phyloP scores from a whole-genome alignment of 495 filamentous ascomycete genomes.

The Cudoniella acicularis region DNA sequence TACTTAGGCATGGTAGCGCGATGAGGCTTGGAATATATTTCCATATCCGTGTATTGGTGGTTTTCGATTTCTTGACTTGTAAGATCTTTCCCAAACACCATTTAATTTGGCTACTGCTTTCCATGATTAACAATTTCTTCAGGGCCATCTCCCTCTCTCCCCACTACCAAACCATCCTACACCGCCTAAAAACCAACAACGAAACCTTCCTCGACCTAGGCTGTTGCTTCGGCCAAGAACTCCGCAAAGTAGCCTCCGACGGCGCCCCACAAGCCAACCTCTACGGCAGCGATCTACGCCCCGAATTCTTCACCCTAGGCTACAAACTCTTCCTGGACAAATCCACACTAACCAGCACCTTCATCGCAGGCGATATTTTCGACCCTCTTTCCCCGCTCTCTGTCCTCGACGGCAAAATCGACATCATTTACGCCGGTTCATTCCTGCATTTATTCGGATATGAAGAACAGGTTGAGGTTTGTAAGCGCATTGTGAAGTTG shows the following conservation, averaged over 20 bases:
- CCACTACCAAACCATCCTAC: slow-evolving; percentile 10
- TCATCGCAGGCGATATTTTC: slow-evolving; percentile 21
- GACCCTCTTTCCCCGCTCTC: slow-evolving; percentile 17
- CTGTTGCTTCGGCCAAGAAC: slow-evolving; percentile 41
- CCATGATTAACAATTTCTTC: no score
- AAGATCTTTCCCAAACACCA: no score
- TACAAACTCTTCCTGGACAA: slow-evolving; percentile 36
- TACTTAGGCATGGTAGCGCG: slow-evolving; percentile 7
- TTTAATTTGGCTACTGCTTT: no score
- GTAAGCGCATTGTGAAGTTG: slow-evolving; percentile 29
- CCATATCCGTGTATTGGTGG: slow-evolving; percentile 17
- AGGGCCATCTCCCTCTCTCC: slow-evolving; percentile 1
- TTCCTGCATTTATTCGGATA: slow-evolving; percentile 37
- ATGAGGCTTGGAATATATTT: slow-evolving; percentile 10
- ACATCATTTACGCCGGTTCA: slow-evolving; percentile 24
- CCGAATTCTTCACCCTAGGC: slow-evolving; percentile 46
- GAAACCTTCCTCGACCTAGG: slow-evolving; percentile 35
- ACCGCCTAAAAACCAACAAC: slow-evolving; percentile 11
- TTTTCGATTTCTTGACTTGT: no score
- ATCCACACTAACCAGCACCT: slow-evolving; percentile 19
- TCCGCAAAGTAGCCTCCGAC: slow-evolving; percentile 44
- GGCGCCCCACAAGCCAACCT: slow-evolving; percentile 38
- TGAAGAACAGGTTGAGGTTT: slow-evolving; percentile 28
- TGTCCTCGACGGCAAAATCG: slow-evolving; percentile 21
- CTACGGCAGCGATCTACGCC: slow-evolving; percentile 46